Conservation (phyloP, 2,329 filamentous ascomycete genomes). For the Neopestalotiopsis sp. region DNA sequence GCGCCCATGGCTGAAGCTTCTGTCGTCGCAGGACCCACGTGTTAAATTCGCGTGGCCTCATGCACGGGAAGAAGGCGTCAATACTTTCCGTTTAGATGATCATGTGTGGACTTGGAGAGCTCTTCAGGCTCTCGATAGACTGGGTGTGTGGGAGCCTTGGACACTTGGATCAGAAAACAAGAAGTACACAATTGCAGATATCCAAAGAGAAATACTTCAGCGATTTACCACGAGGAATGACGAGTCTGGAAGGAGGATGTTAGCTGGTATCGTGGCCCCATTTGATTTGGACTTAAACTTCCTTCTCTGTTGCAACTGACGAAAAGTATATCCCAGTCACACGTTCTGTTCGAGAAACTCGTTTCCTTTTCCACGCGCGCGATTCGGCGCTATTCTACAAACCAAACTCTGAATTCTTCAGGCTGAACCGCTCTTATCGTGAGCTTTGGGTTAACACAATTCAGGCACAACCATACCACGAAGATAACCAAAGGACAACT, state of each 20-base stretch:
- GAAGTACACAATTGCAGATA: not conserved
- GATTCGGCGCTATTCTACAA: no score
- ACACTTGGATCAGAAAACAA: not conserved
- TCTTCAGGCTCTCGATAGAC: constrained; percentile 16
- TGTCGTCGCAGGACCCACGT: constrained; percentile 3
- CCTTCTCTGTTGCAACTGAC: no score
- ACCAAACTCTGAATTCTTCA: no score
- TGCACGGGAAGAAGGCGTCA: not conserved
- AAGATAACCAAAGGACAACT: no score
- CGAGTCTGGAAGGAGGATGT: constrained; percentile 20
- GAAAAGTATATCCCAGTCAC: no score
- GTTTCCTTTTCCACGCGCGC: no score
- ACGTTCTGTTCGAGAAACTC: constrained; percentile 23
- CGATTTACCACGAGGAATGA: constrained; percentile 24
- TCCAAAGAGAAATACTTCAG: constrained; percentile 18
- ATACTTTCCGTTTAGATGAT: constrained; percentile 23
- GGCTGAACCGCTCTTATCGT: no score
- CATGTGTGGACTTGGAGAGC: constrained; percentile 26
- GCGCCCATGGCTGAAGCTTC: not conserved
- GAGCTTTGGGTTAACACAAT: no score
- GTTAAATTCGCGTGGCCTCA: constrained; percentile 22
- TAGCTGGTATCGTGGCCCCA: no score
- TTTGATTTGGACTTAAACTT: no score
- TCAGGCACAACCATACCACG: no score
- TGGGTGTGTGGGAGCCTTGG: not conserved